phyloP scores from a whole-genome alignment of 2,329 filamentous ascomycete genomes.

The Fusarium sp. region DNA sequence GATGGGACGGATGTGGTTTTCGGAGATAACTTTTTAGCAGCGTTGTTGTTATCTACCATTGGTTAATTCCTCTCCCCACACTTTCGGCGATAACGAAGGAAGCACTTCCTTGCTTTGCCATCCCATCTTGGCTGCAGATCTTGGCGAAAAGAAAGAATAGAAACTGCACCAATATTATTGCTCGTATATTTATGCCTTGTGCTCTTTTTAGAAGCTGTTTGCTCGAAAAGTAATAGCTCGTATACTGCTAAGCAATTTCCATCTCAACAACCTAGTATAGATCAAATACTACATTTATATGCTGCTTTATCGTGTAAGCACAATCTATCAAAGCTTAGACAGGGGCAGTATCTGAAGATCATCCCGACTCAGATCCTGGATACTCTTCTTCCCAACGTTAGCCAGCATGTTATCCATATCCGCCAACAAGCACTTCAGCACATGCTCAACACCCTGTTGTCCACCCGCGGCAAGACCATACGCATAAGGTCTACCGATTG shows the following conservation, averaged over 20 bases:
- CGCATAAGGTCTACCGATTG: conserved; percentile 57
- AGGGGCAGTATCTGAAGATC: conserved; percentile 31
- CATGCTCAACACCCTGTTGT: conserved; percentile 65
- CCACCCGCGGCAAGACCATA: conserved; percentile 53
- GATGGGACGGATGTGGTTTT: conserved; percentile 14
- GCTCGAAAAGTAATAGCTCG: neutral
- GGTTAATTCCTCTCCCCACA: neutral
- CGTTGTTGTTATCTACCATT: neutral
- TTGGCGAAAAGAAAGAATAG: neutral
- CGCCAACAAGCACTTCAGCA: conserved; percentile 55
- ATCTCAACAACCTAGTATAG: neutral
- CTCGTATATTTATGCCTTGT: neutral
- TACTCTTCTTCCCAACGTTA: conserved; percentile 60
- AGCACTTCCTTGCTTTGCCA: neutral
- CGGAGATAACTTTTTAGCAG: conserved; percentile 13
- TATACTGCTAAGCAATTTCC: neutral
- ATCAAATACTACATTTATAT: neutral
- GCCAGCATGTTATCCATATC: conserved; percentile 66
- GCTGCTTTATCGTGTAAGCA: neutral
- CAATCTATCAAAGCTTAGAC: conserved; percentile 6
- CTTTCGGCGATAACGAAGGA: conserved; percentile 16
- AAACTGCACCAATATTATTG: neutral
- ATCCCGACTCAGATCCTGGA: conserved; percentile 41
- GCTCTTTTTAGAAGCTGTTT: neutral
- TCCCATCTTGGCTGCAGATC: too few species aligned